A percentile compares a stretch with the other conserved stretches of the same genome.
Conservation (phyloP, 2,329 filamentous ascomycete species). For the Hymenoscyphus scutula region DNA sequence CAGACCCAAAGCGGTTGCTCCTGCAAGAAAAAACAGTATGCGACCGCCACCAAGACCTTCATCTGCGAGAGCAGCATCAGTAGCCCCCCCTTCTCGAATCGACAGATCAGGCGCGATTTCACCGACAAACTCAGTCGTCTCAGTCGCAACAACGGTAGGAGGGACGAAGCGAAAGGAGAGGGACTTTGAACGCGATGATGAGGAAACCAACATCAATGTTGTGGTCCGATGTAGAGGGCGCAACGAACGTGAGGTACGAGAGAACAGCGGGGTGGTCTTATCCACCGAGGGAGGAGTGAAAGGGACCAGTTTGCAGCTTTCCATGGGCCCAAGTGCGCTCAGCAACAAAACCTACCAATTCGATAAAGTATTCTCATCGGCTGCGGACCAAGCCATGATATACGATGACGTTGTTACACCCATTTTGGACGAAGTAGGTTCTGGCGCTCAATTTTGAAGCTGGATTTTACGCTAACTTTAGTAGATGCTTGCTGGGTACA, state of each 20-base stretch:
- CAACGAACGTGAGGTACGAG: slow-evolving; percentile 86
- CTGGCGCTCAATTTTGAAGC: neutral
- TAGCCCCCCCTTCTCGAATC: slow-evolving; percentile 23
- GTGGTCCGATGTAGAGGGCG: slow-evolving; percentile 92
- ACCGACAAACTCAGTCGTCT: slow-evolving; percentile 67
- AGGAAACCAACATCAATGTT: slow-evolving; percentile 97
- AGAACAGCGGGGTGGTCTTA: slow-evolving; percentile 93
- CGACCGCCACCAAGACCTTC: slow-evolving; percentile 55
- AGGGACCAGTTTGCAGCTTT: slow-evolving; percentile 78
- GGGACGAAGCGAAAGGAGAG: slow-evolving; percentile 82
- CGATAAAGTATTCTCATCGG: slow-evolving; percentile 94
- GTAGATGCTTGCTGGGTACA: slow-evolving; percentile 89
- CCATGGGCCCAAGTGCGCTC: slow-evolving; percentile 87
- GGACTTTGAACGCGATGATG: slow-evolving; percentile 72
- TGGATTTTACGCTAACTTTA: slow-evolving; percentile 13
- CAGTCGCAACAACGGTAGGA: slow-evolving; percentile 46
- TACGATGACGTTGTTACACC: slow-evolving; percentile 95
- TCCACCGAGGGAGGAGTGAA: slow-evolving; percentile 87
- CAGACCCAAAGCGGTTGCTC: slow-evolving; percentile 47
- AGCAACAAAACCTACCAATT: slow-evolving; percentile 97
- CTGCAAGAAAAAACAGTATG: slow-evolving; percentile 48
- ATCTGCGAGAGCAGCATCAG: slow-evolving; percentile 47
- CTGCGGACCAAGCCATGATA: slow-evolving; percentile 88
- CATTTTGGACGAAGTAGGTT: slow-evolving; percentile 80
- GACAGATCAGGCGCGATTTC: slow-evolving; percentile 46